phyloP scores from a whole-genome alignment of 1,139 yeast species.

The Tardiomyces digboiensis region DNA sequence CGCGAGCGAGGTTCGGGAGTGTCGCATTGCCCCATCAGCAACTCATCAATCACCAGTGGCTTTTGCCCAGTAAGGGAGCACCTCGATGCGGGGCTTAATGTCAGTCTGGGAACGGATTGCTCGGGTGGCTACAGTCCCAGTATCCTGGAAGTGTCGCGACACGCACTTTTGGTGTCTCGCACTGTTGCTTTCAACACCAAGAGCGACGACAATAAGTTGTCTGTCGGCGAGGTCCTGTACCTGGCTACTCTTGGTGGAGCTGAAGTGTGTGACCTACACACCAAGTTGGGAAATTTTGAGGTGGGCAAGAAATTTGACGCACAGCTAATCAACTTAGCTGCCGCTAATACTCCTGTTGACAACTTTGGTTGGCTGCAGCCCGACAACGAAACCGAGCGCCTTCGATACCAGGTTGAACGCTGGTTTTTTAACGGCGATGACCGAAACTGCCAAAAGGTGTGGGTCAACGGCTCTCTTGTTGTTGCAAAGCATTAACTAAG shows the following conservation, averaged over 20 bases:
- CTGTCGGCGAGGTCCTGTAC: slow-evolving; percentile 63
- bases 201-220: slow-evolving; percentile 40
- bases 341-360: slow-evolving; percentile 51
- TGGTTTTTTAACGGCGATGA: slow-evolving; percentile 98
- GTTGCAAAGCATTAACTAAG: slow-evolving; percentile 33
- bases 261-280: slow-evolving; percentile 50
- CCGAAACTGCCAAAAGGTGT: slow-evolving; percentile 70
- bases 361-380: slow-evolving; percentile 59
- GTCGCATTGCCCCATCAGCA: slow-evolving; percentile 91
- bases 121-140: slow-evolving; percentile 89
- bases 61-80: slow-evolving; percentile 77
- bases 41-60: slow-evolving; percentile 83
- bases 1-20: slow-evolving; percentile 53
- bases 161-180: slow-evolving; percentile 75
- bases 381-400: slow-evolving; percentile 19
- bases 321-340: slow-evolving; percentile 58
- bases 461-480: slow-evolving; percentile 69
- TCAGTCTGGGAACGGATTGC: slow-evolving; percentile 84
- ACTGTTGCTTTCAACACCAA: slow-evolving; percentile 60
- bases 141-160: slow-evolving; percentile 65
- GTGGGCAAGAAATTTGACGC: slow-evolving; percentile 78
- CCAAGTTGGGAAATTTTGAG: slow-evolving; percentile 58
- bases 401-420: slow-evolving; percentile 58
- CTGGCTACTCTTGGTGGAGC: slow-evolving; percentile 94
- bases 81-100: slow-evolving; percentile 57